Conservation (phyloP, 306 rosid species). For the Dalbergia cultrata region DNA sequence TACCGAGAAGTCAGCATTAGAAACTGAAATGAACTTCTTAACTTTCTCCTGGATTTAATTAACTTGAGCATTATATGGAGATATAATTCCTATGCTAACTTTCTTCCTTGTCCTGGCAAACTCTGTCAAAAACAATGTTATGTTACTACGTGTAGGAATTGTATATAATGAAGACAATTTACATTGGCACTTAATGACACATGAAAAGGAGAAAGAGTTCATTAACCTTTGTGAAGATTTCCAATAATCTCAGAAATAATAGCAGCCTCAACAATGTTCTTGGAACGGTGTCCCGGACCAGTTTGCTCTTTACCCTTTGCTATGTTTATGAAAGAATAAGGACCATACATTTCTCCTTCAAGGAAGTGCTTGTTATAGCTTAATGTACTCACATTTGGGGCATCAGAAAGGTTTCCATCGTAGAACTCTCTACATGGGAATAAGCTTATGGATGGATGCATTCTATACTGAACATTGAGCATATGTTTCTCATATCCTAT, state of each 20-base stretch:
- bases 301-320: constrained; percentile 53
- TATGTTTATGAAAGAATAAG: constrained; percentile 53
- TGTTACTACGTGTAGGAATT: too few species aligned
- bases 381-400: constrained; percentile 15
- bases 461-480: constrained; percentile 49
- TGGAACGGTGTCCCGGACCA: constrained; percentile 33
- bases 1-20: constrained; percentile 41
- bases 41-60: constrained; percentile 57
- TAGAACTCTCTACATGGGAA: constrained; percentile 53
- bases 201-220: not conserved
- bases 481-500: constrained; percentile 40
- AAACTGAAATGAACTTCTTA: constrained; percentile 27
- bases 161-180: too few species aligned
- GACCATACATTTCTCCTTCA: constrained; percentile 37
- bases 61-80: constrained; percentile 68
- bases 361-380: constrained; percentile 36
- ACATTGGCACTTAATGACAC: not conserved
- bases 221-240: constrained; percentile 59
- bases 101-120: constrained; percentile 41
- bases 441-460: constrained; percentile 55
- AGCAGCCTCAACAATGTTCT: constrained; percentile 63
- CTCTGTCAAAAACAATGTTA: constrained; percentile 41
- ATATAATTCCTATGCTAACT: constrained; percentile 66
- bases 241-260: constrained; percentile 55
- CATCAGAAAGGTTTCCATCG: constrained; percentile 36